Conservation (phyloP, 192 early-diverging fungal species). For the Allomyces macrogynus region DNA sequence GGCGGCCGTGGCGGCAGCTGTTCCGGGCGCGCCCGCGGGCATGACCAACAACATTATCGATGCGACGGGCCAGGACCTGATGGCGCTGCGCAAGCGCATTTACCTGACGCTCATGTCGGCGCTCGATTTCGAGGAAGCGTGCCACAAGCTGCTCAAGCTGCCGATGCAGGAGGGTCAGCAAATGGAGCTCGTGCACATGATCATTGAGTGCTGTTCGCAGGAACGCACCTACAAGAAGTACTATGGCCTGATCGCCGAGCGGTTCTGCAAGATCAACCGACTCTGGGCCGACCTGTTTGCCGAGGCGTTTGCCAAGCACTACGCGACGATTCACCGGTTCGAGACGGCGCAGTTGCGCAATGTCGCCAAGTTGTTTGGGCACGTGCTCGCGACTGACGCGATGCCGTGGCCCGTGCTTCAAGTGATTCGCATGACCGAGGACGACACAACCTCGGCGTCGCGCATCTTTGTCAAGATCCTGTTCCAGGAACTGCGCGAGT, state of each 20-base stretch:
- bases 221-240: conserved; percentile 86
- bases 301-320: conserved; percentile 56
- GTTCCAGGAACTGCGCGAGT: conserved; percentile 69
- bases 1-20: too few species aligned
- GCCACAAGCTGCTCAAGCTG: conserved; percentile 83
- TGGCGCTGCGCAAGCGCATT: conserved; percentile 73
- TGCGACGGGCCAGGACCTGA: conserved; percentile 67
- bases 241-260: conserved; percentile 82
- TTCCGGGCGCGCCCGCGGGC: conserved; percentile 4
- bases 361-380: conserved; percentile 76
- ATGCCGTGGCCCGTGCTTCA: conserved; percentile 65
- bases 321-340: conserved; percentile 77
- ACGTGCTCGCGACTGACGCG: conserved; percentile 64
- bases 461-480: conserved; percentile 94
- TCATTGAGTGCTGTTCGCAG: conserved; percentile 90
- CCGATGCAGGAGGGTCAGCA: conserved; percentile 65
- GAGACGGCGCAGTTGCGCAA: conserved; percentile 88
- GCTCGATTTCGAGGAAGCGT: conserved; percentile 85
- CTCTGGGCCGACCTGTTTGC: conserved; percentile 61
- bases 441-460: conserved; percentile 81
- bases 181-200: conserved; percentile 85
- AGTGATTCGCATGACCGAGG: conserved; percentile 67
- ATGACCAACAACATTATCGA: conserved; percentile 52
- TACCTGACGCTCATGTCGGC: conserved; percentile 91
- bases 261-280: conserved; percentile 66